Evolutionary conservation across 176 grass and related monocot species (phyloP).

Genomic region (Bonia amplexicaulis): DNA sequence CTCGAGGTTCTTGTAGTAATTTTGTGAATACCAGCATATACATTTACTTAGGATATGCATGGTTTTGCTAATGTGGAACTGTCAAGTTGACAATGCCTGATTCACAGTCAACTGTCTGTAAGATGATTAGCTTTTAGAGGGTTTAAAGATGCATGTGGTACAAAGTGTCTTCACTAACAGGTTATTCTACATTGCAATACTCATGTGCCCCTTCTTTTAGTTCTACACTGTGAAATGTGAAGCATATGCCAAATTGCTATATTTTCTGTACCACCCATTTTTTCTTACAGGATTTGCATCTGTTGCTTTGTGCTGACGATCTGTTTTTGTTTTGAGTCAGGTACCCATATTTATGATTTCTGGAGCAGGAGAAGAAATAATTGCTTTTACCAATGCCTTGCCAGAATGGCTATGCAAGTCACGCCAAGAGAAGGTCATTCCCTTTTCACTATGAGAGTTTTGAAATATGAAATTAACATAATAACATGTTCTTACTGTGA

Average conservation of each 20-base stretch:
- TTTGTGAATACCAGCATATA: not conserved
- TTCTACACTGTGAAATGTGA: constrained; percentile 14
- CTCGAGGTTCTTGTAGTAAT: not conserved
- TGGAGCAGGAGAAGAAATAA: constrained; percentile 54
- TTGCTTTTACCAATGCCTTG: constrained; percentile 58
- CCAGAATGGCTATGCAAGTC: constrained; percentile 95
- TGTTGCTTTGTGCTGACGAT: not conserved
- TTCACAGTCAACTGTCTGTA: not conserved
- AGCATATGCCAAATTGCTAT: not conserved
- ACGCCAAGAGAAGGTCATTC: constrained; percentile 81
- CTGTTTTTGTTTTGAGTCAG: constrained; percentile 25
- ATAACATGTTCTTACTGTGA: constrained; percentile 1
- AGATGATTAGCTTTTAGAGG: not conserved
- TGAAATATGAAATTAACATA: constrained; percentile 8
- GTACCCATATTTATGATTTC: constrained; percentile 89
- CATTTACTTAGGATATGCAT: not conserved
- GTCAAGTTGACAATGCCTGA: not conserved
- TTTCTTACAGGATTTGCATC: not conserved
- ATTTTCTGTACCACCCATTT: not conserved
- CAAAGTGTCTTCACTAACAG: not conserved
- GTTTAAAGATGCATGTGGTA: constrained; percentile 1
- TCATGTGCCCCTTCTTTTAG: not conserved
- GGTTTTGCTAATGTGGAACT: constrained; percentile 9
- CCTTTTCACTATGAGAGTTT: constrained; percentile 13
- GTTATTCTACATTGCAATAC: not conserved